Evolutionary conservation across 257 asterid genomes (phyloP).

Genomic region (Echites panduratus): DNA sequence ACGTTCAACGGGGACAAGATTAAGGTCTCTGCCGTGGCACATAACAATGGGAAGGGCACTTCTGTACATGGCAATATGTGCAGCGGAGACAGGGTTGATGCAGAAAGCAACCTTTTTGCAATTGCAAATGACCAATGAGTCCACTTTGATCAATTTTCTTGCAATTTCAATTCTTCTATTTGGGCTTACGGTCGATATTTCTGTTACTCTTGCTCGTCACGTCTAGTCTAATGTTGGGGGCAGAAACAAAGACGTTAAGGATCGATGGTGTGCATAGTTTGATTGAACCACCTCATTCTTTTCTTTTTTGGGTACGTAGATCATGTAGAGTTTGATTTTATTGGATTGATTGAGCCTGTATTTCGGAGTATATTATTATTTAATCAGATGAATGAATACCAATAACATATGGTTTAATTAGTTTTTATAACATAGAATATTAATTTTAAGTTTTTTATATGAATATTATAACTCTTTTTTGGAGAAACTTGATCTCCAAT

Average conservation of each 20-base stretch:
- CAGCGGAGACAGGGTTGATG: slow-evolving; percentile 74
- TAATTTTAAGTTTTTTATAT: no score
- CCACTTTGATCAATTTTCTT: slow-evolving; percentile 48
- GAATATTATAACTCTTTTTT: no score
- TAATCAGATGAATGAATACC: background rate
- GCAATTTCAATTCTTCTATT: slow-evolving; percentile 59
- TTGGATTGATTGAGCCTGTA: background rate
- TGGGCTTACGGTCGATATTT: slow-evolving; percentile 57
- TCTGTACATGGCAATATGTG: slow-evolving; percentile 56
- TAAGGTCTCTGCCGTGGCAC: slow-evolving; percentile 45
- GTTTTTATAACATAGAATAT: no score
- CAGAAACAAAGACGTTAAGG: background rate
- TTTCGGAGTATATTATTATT: background rate
- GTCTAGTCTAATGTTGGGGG: slow-evolving; percentile 7
- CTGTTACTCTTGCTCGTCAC: slow-evolving; percentile 53
- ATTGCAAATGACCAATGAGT: slow-evolving; percentile 32
- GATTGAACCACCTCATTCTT: background rate
- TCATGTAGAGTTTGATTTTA: background rate
- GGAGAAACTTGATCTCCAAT: no score
- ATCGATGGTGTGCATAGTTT: background rate
- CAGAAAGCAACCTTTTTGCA: slow-evolving; percentile 40
- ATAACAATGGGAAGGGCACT: slow-evolving; percentile 47
- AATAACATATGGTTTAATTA: background rate
- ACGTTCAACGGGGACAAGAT: slow-evolving; percentile 29
- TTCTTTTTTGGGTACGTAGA: background rate